These are phyloP conservation scores for Kuraishia borneana DNA, from an alignment of 805 yeast genomes.

Conservation along the genomic window DNA sequence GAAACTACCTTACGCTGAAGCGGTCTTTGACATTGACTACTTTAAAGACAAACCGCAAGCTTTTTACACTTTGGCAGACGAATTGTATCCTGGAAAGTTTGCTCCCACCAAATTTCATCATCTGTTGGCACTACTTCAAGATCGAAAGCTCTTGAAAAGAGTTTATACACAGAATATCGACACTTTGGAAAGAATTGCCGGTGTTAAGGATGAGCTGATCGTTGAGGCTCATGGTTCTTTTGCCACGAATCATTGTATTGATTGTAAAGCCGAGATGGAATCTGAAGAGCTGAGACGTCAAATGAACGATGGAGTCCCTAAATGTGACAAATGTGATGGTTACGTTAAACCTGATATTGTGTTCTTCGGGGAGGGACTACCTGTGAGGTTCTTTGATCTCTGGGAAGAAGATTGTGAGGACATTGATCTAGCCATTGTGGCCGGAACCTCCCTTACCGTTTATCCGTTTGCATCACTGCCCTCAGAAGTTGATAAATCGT, in stretches of 20 bases:
- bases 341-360: slow-evolving; percentile 89
- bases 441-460: slow-evolving; percentile 87
- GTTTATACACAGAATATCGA: slow-evolving; percentile 92
- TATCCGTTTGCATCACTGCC: slow-evolving; percentile 87
- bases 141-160: slow-evolving; percentile 48
- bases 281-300: slow-evolving; percentile 29
- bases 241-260: slow-evolving; percentile 74
- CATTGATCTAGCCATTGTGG: slow-evolving; percentile 68
- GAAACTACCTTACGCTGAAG: slow-evolving; percentile 85
- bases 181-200: slow-evolving; percentile 80
- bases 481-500: slow-evolving; percentile 36
- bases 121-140: slow-evolving; percentile 57
- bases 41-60: slow-evolving; percentile 71
- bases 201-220: slow-evolving; percentile 48
- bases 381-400: slow-evolving; percentile 50
- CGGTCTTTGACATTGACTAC: slow-evolving; percentile 85
- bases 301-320: slow-evolving; percentile 32
- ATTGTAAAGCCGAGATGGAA: slow-evolving; percentile 49
- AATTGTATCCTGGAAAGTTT: slow-evolving; percentile 81
- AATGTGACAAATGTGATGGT: slow-evolving; percentile 59
- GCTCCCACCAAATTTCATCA: slow-evolving; percentile 76
- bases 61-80: slow-evolving; percentile 74
- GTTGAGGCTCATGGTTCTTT: slow-evolving; percentile 96
- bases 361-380: slow-evolving; percentile 86
- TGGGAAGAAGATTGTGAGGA: slow-evolving; percentile 51